phyloP scores from a whole-genome alignment of 73 alveolate genomes.

The Paramecium octaurelia region DNA sequence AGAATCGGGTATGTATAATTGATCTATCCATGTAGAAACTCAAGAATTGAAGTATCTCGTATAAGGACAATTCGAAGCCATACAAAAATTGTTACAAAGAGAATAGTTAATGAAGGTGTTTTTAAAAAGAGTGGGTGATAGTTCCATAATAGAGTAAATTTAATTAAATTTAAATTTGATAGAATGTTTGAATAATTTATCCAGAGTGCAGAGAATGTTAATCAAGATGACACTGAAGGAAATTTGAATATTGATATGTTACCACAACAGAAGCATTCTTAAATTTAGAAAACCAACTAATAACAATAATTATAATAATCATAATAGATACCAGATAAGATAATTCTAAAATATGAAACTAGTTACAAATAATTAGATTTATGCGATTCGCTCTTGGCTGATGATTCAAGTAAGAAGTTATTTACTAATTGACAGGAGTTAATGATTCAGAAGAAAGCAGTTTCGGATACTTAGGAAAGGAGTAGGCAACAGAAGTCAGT shows the following conservation, averaged over 20 bases:
- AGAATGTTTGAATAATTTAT: slow-evolving; percentile 52
- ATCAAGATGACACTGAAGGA: slow-evolving; percentile 47
- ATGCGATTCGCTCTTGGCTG: slow-evolving; percentile 25
- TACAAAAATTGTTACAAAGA: slow-evolving; percentile 28
- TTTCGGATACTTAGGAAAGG: slow-evolving; percentile 34
- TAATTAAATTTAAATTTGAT: background rate
- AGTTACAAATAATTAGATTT: slow-evolving; percentile 34
- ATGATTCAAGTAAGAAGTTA: slow-evolving; percentile 30
- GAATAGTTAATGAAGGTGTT: slow-evolving; percentile 49
- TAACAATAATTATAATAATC: background rate
- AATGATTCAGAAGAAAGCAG: slow-evolving; percentile 50
- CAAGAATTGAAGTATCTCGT: slow-evolving; percentile 14
- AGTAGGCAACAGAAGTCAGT: slow-evolving; percentile 47
- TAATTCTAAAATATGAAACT: slow-evolving; percentile 9
- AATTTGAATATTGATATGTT: slow-evolving; percentile 16
- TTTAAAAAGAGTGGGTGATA: slow-evolving; percentile 47
- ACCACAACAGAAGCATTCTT: background rate
- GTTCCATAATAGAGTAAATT: slow-evolving; percentile 29
- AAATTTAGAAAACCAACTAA: background rate
- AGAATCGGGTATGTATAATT: background rate
- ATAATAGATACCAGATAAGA: background rate
- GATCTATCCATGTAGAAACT: background rate
- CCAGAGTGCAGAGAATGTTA: background rate
- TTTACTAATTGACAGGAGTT: background rate
- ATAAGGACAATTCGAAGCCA: slow-evolving; percentile 47